Base-by-base conservation (phyloP, 2,329 filamentous ascomycete genomes). In the Leptographium galeiforme region DNA sequence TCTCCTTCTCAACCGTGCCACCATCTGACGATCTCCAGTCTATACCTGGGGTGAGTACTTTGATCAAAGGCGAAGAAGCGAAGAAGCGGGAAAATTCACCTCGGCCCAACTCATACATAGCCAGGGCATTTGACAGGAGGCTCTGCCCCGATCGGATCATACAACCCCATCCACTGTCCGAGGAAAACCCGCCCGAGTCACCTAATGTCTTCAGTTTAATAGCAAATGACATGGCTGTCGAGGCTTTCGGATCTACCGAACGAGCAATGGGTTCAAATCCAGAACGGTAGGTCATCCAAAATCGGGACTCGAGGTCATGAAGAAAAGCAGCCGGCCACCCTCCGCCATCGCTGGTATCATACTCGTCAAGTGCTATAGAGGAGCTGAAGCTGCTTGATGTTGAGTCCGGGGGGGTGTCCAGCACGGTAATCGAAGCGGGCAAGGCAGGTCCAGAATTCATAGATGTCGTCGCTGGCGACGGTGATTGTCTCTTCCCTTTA, bases 91-190 rank as follows among this genome's bases (percentile, higher is more conserved):
- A 18, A 18, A 53, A 57, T 69, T 58, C 74, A 89, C 87, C 85
- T 77, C 93, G 81, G 19, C 93, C 91, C 25, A 96, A 71, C 41
- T 78, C 74, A 48, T 90, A 71, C 53, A 86, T 76, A 18, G 81
- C 70, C 61, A 97, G 74, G 1, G 91, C 78, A 67, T 97, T 98
- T 46, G 91, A 91, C 44, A 98, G 73, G 32, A 98, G 75, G 63
- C 88, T 91, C 71, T 98, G 93, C 4, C 93, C 93, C 7, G 91
- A 96, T 56, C 93, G 77, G 61, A 98, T 97, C 93, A 98, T 98
- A 64, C 93, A 98, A 0, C 93, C 93, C 89, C 94, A 98, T 51
- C 93, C 93, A 11, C 88, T 90, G 66, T 98, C 93, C 2, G 89
- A 91, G 12, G 88, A 86, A 68, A 97, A 98, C 6, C 87, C 89